Evolutionary conservation across 208 protist genomes (phyloP), one percentile per base, ranked within the genome.

Genomic region (Jaenimonas drosophilae): DNA sequence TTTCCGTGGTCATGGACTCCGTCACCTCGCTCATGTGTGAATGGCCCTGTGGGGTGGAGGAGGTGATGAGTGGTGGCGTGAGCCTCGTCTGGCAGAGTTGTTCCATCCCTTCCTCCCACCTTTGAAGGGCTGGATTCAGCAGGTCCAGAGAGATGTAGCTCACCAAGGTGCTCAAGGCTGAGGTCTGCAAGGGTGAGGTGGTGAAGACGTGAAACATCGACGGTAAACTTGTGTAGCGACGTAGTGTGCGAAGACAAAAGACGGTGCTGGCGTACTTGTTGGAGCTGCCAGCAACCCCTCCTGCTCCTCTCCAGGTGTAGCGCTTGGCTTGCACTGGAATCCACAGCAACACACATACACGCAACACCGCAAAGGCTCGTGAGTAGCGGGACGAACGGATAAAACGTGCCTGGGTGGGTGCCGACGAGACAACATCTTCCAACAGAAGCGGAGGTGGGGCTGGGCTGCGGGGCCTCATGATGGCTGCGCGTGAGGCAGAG

Each of bases 111-210:
- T 59, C 26, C 12, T 76, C 62, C 64, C 64, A 79, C 45, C 20
- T 44, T 46, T 58, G 47, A 1, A 52, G 29, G 21, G 48, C 31
- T 41, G 61, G 49, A 23, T 31, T 19, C 28, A 82, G 50, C 24
- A 48, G 52, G 31, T 64, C 51, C 26, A 47, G 48, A 0, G 64
- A 66, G 39, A 77, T 72, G 53, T 68, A 77, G 39, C 36, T 36
- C 28, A 69, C 47, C 17, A 82, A 53, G 19, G 51, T 54, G 37
- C 64, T 66, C 4, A 82, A 42, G 25, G 71, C 62, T 2, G 68
- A 57, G 28, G 72, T 71, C 62, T 87, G 75, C 41, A 80, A 54
- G 25, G 75, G 70, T 25, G 82, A 85, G 40, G 59, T 70, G 3
- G 73, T 70, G 7, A 85, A 68, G 12, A 70, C 45, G 36, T 74